These are phyloP conservation scores for Pyrenochaeta sp. DNA, from an alignment of 2,329 filamentous ascomycete species.

Conservation along the genomic window DNA sequence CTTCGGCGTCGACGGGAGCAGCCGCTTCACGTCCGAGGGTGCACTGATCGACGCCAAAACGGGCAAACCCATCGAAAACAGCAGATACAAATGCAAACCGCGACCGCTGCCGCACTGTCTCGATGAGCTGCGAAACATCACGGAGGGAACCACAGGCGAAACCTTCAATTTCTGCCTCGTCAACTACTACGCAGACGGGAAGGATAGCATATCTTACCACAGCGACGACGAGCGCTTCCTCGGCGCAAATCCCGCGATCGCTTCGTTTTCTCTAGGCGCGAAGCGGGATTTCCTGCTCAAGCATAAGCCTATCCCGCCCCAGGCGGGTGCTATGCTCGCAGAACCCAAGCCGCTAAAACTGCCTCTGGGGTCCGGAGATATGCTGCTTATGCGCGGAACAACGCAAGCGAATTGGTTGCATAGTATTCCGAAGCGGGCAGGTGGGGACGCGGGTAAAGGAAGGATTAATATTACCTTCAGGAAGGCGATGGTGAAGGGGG, in stretches of 20 bases:
- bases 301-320: slow-evolving; percentile 68
- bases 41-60: slow-evolving; percentile 53
- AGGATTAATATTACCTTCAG: slow-evolving; percentile 80
- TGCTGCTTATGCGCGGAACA: slow-evolving; percentile 77
- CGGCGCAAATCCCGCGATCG: slow-evolving; percentile 72
- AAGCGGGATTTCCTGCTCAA: slow-evolving; percentile 80
- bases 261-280: slow-evolving; percentile 76
- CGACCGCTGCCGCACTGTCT: slow-evolving; percentile 76
- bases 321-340: slow-evolving; percentile 42
- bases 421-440: slow-evolving; percentile 76
- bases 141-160: slow-evolving; percentile 71
- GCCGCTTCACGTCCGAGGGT: slow-evolving; percentile 58
- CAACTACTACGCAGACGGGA: slow-evolving; percentile 81
- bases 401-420: slow-evolving; percentile 80
- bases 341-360: slow-evolving; percentile 58
- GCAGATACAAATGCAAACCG: slow-evolving; percentile 68
- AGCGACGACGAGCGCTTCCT: slow-evolving; percentile 83
- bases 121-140: slow-evolving; percentile 66
- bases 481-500: slow-evolving; percentile 71
- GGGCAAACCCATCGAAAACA: slow-evolving; percentile 47
- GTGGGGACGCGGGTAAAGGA: slow-evolving; percentile 66
- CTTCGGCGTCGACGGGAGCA: slow-evolving; percentile 70
- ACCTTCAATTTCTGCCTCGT: slow-evolving; percentile 81
- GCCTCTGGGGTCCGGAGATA: slow-evolving; percentile 71
- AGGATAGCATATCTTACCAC: slow-evolving; percentile 80